phyloP scores from a whole-genome alignment of 805 yeast species.

The Wickerhamia fluorescens region DNA sequence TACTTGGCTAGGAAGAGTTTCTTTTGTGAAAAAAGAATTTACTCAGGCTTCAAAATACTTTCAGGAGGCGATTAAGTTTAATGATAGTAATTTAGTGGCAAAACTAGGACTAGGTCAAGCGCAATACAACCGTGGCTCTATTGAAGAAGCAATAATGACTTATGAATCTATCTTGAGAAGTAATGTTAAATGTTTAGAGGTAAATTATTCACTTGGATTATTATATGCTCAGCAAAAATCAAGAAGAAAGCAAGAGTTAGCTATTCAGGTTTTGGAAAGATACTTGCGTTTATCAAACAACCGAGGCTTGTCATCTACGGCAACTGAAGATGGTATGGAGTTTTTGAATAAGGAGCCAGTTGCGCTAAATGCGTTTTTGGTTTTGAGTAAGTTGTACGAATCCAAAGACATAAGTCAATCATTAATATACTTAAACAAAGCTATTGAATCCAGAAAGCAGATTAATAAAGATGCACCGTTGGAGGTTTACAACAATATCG shows the following conservation, averaged over 20 bases:
- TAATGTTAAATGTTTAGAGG: constrained; percentile 66
- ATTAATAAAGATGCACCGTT: constrained; percentile 42
- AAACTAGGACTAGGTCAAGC: constrained; percentile 83
- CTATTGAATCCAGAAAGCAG: constrained; percentile 44
- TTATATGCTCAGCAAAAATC: constrained; percentile 51
- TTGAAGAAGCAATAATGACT: constrained; percentile 79
- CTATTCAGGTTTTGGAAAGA: constrained; percentile 60
- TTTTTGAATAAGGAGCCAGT: constrained; percentile 44
- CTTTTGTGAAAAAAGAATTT: constrained; percentile 52
- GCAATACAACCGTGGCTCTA: constrained; percentile 62
- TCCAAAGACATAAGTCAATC: constrained; percentile 60
- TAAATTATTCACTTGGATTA: constrained; percentile 68
- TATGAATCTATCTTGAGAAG: constrained; percentile 67
- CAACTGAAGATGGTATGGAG: constrained; percentile 12
- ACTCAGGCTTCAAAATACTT: constrained; percentile 67
- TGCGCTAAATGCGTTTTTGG: constrained; percentile 56
- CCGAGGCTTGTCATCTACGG: constrained; percentile 23
- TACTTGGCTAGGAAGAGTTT: constrained; percentile 83
- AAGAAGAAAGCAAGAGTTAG: constrained; percentile 38
- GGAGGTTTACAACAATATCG: constrained; percentile 74
- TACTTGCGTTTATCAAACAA: constrained; percentile 60
- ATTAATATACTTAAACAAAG: constrained; percentile 52
- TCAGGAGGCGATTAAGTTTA: constrained; percentile 60
- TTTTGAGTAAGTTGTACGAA: constrained; percentile 68
- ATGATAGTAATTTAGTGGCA: constrained; percentile 61